Conservation (phyloP, 2,329 filamentous ascomycete genomes). For the Zasmidium cellare region DNA sequence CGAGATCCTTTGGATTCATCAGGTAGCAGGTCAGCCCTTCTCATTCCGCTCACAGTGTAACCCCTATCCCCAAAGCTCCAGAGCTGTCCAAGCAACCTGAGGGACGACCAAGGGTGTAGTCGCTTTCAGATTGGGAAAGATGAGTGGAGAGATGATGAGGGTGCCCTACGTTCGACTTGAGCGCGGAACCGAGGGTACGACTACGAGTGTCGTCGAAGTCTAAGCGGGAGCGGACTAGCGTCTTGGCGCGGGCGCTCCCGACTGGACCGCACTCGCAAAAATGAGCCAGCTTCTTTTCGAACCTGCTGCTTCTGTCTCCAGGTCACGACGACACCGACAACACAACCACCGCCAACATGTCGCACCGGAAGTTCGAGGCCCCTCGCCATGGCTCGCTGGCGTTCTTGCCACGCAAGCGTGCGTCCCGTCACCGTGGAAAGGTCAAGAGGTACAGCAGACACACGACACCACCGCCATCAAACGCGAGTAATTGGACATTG, state of each 20-base stretch:
- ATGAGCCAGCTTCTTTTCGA: not conserved
- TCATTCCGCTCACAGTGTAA: no score
- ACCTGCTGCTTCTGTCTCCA: not conserved
- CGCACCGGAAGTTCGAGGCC: conserved; percentile 75
- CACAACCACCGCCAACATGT: conserved; percentile 39
- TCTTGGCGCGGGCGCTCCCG: not conserved
- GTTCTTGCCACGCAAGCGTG: conserved; percentile 71
- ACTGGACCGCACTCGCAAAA: not conserved
- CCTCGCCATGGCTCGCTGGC: conserved; percentile 82
- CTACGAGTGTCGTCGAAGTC: no score
- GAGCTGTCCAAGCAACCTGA: no score
- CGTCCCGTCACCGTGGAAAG: conserved; percentile 91
- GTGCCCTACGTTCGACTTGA: no score
- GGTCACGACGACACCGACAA: conserved; percentile 6
- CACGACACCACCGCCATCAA: not conserved
- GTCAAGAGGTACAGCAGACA: conserved; percentile 78
- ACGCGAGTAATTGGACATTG: conserved; percentile 6
- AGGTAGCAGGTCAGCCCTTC: no score
- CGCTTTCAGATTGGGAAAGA: no score
- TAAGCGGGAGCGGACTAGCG: not conserved
- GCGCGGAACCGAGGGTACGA: no score
- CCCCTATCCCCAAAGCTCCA: no score
- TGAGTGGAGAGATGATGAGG: no score
- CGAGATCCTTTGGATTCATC: no score
- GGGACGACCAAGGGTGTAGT: no score